These are phyloP conservation scores for Fusarium devonianum DNA, from an alignment of 2,329 filamentous ascomycete genomes.

Conservation along the genomic window DNA sequence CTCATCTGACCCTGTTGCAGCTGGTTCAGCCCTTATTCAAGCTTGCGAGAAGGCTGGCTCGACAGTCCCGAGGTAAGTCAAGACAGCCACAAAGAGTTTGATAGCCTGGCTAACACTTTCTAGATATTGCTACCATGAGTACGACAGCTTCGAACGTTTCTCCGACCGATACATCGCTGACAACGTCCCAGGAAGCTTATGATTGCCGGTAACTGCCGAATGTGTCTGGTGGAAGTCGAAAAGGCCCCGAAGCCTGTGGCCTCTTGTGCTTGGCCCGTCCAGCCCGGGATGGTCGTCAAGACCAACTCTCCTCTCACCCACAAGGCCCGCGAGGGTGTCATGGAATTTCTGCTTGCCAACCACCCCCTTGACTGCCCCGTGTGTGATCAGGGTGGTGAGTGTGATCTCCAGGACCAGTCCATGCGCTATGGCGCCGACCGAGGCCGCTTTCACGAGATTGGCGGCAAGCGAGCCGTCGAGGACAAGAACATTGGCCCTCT, in stretches of 20 bases:
- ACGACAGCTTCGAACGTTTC: conserved; percentile 51
- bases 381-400: conserved; percentile 98
- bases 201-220: conserved; percentile 99
- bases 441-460: conserved; percentile 94
- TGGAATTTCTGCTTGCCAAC: conserved; percentile 98
- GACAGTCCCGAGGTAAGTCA: conserved; percentile 79
- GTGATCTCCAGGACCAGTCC: conserved; percentile 98
- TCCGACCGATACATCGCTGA: conserved; percentile 50
- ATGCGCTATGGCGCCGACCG: conserved; percentile 98
- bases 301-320: conserved; percentile 95
- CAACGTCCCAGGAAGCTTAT: conserved; percentile 79
- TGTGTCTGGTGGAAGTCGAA: conserved; percentile 99
- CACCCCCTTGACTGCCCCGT: conserved; percentile 96
- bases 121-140: conserved; percentile 99
- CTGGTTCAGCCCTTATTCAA: conserved; percentile 96
- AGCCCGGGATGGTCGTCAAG: conserved; percentile 99
- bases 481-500: conserved; percentile 99
- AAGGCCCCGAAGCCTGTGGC: conserved; percentile 95
- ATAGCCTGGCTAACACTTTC: conserved; percentile 46
- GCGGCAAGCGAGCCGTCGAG: conserved; percentile 96
- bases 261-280: conserved; percentile 98
- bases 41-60: conserved; percentile 97
- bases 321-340: conserved; percentile 97
- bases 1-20: conserved; percentile 61
- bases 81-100: conserved; percentile 16